A percentile compares a stretch with the other conserved stretches of the same genome.
phyloP scores from a whole-genome alignment of 2,329 filamentous ascomycete genomes.

The Neoarthrinium moseri region DNA sequence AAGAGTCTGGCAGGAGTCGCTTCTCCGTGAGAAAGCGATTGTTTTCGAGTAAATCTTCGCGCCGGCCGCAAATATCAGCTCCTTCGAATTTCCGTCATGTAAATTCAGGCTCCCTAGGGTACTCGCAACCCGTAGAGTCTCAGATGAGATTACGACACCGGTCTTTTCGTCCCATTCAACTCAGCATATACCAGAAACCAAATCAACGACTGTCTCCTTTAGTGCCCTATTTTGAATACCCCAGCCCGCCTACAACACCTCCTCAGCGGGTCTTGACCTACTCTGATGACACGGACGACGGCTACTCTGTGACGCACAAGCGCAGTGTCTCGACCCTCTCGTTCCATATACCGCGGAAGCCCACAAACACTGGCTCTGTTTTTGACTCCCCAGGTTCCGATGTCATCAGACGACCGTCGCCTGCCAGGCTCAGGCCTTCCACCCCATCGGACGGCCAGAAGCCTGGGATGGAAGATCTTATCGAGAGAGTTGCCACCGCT shows the following conservation, averaged over 20 bases:
- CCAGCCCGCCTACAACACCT: constrained; percentile 32
- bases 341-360: constrained; percentile 54
- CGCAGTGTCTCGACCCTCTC: constrained; percentile 52
- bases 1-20: constrained; percentile 38
- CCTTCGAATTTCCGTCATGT: constrained; percentile 62
- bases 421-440: constrained; percentile 42
- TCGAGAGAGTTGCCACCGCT: constrained; percentile 54
- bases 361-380: constrained; percentile 31
- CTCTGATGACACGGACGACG: constrained; percentile 31
- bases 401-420: constrained; percentile 40
- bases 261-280: constrained; percentile 38
- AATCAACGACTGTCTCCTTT: constrained; percentile 54
- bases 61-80: constrained; percentile 55
- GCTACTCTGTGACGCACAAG: constrained; percentile 34
- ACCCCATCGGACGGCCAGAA: constrained; percentile 31
- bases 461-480: constrained; percentile 48
- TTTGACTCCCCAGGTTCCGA: constrained; percentile 28
- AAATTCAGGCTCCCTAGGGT: constrained; percentile 35
- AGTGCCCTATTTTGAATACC: constrained; percentile 47
- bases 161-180: constrained; percentile 54
- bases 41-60: constrained; percentile 40
- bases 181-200: constrained; percentile 51
- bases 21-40: constrained; percentile 47
- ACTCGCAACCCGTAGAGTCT: constrained; percentile 20
- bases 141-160: constrained; percentile 27